These are phyloP conservation scores for Ustilago bromivora DNA, from an alignment of 1,284 basidiomycete genomes.

Conservation along the genomic window DNA sequence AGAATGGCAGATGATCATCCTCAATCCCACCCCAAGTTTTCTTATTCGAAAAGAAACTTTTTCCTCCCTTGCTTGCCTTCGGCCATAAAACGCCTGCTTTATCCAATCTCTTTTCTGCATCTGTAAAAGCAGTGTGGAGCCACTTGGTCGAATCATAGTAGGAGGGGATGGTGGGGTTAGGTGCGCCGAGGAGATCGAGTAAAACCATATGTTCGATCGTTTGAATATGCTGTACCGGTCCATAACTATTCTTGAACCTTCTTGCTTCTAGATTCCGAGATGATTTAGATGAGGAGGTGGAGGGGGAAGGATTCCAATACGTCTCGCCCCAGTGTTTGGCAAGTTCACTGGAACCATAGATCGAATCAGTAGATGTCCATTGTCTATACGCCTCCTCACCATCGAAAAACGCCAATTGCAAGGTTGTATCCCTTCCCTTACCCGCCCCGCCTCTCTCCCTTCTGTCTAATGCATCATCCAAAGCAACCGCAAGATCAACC, in stretches of 20 bases:
- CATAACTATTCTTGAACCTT: slow-evolving; percentile 30
- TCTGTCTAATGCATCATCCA: slow-evolving; percentile 60
- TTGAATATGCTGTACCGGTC: slow-evolving; percentile 57
- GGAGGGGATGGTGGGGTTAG: slow-evolving; percentile 51
- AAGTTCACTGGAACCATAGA: slow-evolving; percentile 81
- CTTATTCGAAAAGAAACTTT: slow-evolving; percentile 29
- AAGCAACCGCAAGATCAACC: slow-evolving; percentile 60
- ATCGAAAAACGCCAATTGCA: slow-evolving; percentile 97
- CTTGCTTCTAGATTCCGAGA: slow-evolving; percentile 17
- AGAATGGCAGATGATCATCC: slow-evolving; percentile 95
- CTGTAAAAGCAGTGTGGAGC: slow-evolving; percentile 49
- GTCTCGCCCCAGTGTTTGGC: slow-evolving; percentile 47
- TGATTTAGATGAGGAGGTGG: slow-evolving; percentile 1
- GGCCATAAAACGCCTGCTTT: slow-evolving; percentile 45
- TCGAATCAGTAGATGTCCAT: slow-evolving; percentile 90
- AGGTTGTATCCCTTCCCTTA: slow-evolving; percentile 76
- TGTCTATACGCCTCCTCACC: slow-evolving; percentile 94
- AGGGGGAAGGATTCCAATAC: slow-evolving; percentile 32
- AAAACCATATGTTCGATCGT: slow-evolving; percentile 66
- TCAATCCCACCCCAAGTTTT: slow-evolving; percentile 78
- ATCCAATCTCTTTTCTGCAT: slow-evolving; percentile 52
- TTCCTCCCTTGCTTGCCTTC: slow-evolving; percentile 5
- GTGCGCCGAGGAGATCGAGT: slow-evolving; percentile 64
- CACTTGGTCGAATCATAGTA: slow-evolving; percentile 61
- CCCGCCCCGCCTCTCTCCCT: slow-evolving; percentile 28